phyloP scores from a whole-genome alignment of 768 basidiomycete genomes.

The Rhodotorula taiwanensis region DNA sequence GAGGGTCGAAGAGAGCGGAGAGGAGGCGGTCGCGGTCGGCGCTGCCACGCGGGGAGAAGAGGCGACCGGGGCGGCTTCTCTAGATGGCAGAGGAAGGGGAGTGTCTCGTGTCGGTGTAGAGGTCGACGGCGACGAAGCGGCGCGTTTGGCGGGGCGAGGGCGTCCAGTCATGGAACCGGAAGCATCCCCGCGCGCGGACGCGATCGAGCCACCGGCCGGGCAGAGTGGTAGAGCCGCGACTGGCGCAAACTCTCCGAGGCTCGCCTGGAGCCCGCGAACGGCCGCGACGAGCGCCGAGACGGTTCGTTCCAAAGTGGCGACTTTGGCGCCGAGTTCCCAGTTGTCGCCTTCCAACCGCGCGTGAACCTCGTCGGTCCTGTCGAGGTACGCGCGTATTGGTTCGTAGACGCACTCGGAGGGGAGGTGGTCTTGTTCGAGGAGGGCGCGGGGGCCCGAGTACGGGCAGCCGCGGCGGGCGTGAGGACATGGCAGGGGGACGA shows the following conservation, averaged over 20 bases:
- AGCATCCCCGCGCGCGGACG: too few species aligned
- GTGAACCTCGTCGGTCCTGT: not conserved
- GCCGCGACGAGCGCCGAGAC: not conserved
- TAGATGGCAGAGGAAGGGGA: not conserved
- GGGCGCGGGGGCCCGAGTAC: not conserved
- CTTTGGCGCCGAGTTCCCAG: not conserved
- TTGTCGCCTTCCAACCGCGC: constrained; percentile 6
- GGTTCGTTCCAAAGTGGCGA: not conserved
- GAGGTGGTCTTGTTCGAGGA: constrained; percentile 7
- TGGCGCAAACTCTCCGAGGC: not conserved
- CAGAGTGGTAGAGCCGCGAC: not conserved
- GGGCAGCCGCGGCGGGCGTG: constrained; percentile 11
- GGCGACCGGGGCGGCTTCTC: too few species aligned
- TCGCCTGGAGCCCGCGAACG: not conserved
- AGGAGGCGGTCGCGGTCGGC: not conserved
- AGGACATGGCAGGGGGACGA: constrained; percentile 9
- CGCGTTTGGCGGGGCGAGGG: too few species aligned
- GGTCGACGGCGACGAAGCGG: too few species aligned
- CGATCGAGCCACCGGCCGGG: too few species aligned
- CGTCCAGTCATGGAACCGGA: too few species aligned
- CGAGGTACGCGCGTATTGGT: not conserved
- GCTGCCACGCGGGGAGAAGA: not conserved
- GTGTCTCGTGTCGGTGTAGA: too few species aligned
- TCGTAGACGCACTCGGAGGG: constrained; percentile 10
- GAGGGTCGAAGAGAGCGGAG: not conserved